phyloP scores from a whole-genome alignment of 176 grass and related monocot species.

The Coix lacrymajobi region DNA sequence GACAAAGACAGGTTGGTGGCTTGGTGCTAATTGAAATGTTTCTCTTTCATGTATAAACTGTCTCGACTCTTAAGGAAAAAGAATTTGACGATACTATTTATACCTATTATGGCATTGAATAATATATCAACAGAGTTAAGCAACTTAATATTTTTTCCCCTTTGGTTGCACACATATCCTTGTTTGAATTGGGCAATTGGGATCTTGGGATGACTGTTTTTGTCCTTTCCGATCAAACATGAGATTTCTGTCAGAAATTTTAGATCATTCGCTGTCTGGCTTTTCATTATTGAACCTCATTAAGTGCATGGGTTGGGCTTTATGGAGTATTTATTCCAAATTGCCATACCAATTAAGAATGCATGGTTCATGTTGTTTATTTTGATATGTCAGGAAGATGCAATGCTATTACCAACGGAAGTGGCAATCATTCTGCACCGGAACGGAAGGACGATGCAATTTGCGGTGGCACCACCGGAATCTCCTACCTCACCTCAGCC shows the following conservation, averaged over 20 bases:
- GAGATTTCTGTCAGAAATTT: neutral
- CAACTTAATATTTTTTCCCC: neutral
- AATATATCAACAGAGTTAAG: neutral
- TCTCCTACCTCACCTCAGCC: slow-evolving; percentile 33
- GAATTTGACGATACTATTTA: neutral
- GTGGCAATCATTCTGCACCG: slow-evolving; percentile 70
- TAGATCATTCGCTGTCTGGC: neutral
- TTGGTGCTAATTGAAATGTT: slow-evolving; percentile 15
- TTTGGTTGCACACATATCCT: neutral
- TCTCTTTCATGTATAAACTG: slow-evolving; percentile 4
- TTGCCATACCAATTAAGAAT: neutral
- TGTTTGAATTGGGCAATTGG: neutral
- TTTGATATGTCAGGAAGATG: slow-evolving; percentile 49
- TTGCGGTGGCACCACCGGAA: slow-evolving; percentile 49
- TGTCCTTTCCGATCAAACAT: neutral
- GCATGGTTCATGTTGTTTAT: neutral
- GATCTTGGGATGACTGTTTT: neutral
- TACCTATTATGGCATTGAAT: neutral
- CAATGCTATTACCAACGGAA: slow-evolving; percentile 54
- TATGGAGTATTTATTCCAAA: neutral
- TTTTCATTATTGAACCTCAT: neutral
- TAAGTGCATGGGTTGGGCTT: neutral
- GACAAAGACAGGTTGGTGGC: slow-evolving; percentile 80
- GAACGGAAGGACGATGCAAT: slow-evolving; percentile 56
- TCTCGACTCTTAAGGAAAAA: neutral